phyloP scores from a whole-genome alignment of 2,329 filamentous ascomycete genomes.

The Penicillium sp. region DNA sequence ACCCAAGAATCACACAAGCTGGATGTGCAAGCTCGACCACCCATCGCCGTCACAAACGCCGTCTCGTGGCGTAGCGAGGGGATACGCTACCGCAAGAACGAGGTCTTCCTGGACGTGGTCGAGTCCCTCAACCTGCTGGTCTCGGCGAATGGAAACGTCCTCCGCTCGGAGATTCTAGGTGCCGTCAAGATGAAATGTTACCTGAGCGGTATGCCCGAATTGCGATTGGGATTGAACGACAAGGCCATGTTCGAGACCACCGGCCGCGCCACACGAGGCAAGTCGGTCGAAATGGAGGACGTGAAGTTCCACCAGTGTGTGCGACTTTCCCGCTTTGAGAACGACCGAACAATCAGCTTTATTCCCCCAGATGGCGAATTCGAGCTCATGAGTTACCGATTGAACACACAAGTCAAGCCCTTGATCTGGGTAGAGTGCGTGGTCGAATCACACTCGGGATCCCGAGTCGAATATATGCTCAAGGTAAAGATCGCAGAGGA shows the following conservation, averaged over 20 bases:
- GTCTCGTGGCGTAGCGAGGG: slow-evolving; percentile 98
- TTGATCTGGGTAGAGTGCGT: slow-evolving; percentile 99
- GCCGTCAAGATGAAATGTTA: slow-evolving; percentile 99
- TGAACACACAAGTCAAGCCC: slow-evolving; percentile 98
- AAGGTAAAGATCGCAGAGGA: slow-evolving; percentile 57
- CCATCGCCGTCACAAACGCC: slow-evolving; percentile 96
- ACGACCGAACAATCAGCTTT: slow-evolving; percentile 97
- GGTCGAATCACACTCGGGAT: slow-evolving; percentile 93
- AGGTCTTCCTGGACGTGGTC: slow-evolving; percentile 96
- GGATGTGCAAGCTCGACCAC: slow-evolving; percentile 91
- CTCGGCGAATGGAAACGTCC: slow-evolving; percentile 88
- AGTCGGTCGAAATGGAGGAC: slow-evolving; percentile 99
- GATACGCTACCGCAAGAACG: slow-evolving; percentile 98
- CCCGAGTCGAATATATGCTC: slow-evolving; percentile 97
- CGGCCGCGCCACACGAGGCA: slow-evolving; percentile 87
- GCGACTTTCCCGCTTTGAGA: slow-evolving; percentile 91
- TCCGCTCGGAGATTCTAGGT: slow-evolving; percentile 93
- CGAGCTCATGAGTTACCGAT: slow-evolving; percentile 97
- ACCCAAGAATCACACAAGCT: slow-evolving; percentile 99
- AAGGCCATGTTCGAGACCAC: slow-evolving; percentile 99
- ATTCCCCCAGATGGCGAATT: slow-evolving; percentile 98
- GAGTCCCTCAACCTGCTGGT: slow-evolving; percentile 96
- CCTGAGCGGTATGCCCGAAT: slow-evolving; percentile 94
- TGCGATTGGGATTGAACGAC: slow-evolving; percentile 92
- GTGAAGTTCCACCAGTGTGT: slow-evolving; percentile 99